A percentile compares a stretch with the other conserved stretches of the same genome.
phyloP scores from a whole-genome alignment of 106 monocot species.

The Dioscorea dumetorum region DNA sequence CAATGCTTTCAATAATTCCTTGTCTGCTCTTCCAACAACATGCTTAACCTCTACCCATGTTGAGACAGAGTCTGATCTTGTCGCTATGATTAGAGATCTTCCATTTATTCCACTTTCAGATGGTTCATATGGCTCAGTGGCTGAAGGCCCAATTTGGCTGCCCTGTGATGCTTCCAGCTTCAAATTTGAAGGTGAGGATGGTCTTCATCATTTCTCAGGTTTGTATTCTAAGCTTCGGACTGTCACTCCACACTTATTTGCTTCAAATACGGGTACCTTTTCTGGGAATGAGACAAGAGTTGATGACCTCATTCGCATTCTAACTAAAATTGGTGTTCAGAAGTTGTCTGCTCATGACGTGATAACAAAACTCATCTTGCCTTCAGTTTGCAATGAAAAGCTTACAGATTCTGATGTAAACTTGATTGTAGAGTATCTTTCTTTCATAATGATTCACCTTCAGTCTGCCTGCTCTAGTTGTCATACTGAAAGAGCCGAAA shows the following conservation, averaged over 20 bases:
- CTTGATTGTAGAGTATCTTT: slow-evolving; percentile 74
- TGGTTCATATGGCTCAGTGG: slow-evolving; percentile 62
- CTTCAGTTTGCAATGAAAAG: slow-evolving; percentile 23
- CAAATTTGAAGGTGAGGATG: slow-evolving; percentile 36
- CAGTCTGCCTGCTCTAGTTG: slow-evolving; percentile 66
- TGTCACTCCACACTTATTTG: slow-evolving; percentile 45
- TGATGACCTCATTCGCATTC: slow-evolving; percentile 42
- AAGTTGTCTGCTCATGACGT: slow-evolving; percentile 81
- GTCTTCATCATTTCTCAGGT: slow-evolving; percentile 42
- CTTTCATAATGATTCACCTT: slow-evolving; percentile 82
- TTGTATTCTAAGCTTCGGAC: slow-evolving; percentile 68
- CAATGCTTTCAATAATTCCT: slow-evolving; percentile 27
- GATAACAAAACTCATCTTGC: slow-evolving; percentile 62
- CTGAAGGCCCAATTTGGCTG: slow-evolving; percentile 87
- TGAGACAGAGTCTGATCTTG: slow-evolving; percentile 50
- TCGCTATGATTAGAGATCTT: slow-evolving; percentile 45
- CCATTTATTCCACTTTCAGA: slow-evolving; percentile 84
- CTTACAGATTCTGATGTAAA: slow-evolving; percentile 18
- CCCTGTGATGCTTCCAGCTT: slow-evolving; percentile 49
- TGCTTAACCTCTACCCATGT: slow-evolving; percentile 13
- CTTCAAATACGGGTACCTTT: slow-evolving; percentile 17
- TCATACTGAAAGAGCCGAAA: slow-evolving; percentile 48
- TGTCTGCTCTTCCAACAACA: slow-evolving; percentile 30
- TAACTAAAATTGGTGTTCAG: slow-evolving; percentile 66
- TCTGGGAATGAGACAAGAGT: slow-evolving; percentile 25